Evolutionary conservation across 495 filamentous ascomycete species (phyloP).

Genomic region (Cercophora samala): DNA sequence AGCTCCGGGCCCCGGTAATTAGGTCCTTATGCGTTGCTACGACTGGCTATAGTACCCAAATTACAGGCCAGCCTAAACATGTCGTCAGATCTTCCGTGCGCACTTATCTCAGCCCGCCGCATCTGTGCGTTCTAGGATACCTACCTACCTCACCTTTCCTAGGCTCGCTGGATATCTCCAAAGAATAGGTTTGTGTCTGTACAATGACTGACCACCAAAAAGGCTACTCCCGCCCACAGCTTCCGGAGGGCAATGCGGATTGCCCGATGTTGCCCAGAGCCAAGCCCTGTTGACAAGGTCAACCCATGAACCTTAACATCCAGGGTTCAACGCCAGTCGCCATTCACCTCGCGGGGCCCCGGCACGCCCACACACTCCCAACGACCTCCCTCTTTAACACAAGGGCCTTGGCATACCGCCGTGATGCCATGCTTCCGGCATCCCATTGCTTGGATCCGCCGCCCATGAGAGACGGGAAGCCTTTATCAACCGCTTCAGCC

Average conservation of each 20-base stretch:
- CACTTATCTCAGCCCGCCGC: conserved; percentile 14
- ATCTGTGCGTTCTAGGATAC: conserved; percentile 4
- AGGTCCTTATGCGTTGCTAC: conserved; percentile 16
- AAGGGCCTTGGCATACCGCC: neutral
- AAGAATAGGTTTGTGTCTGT: neutral
- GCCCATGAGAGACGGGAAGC: neutral
- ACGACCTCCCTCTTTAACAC: conserved; percentile 6
- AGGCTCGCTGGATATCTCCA: conserved; percentile 4
- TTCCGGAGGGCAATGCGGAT: neutral
- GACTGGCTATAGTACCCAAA: conserved; percentile 1
- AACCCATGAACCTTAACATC: neutral
- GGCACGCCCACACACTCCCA: neutral
- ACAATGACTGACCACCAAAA: neutral
- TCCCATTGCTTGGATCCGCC: neutral
- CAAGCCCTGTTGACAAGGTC: conserved; percentile 1
- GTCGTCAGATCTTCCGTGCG: conserved; percentile 1
- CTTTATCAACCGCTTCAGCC: neutral
- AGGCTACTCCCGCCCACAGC: conserved; percentile 1
- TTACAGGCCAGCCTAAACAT: neutral
- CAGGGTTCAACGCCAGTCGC: neutral
- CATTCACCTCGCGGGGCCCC: neutral
- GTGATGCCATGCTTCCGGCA: neutral
- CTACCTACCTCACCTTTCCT: no score
- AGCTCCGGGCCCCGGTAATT: conserved; percentile 19
- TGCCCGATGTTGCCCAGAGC: conserved; percentile 5